A percentile compares a stretch with the other conserved stretches of the same genome.
Evolutionary conservation across 129 eudicot species (phyloP).

Genomic region (Lactuca sativa): DNA sequence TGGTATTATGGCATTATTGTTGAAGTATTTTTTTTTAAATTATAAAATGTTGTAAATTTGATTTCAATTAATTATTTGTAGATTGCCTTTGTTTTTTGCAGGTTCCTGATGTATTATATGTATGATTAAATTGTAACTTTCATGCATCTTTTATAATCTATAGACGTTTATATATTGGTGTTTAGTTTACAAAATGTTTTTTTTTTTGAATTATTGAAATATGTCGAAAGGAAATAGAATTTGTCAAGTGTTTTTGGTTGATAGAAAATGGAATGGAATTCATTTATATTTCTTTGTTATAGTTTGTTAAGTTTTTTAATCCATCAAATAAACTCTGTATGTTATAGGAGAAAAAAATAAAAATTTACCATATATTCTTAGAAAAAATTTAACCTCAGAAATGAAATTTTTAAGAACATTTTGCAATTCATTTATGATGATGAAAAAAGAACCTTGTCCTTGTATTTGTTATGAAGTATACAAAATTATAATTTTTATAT

Average conservation of each 20-base stretch:
- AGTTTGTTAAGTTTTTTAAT: background rate
- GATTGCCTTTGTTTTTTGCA: conserved; percentile 37
- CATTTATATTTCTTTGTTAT: background rate
- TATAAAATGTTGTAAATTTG: background rate
- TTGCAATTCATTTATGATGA: no score
- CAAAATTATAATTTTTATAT: no score
- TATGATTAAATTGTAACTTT: conserved; percentile 26
- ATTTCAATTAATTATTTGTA: background rate
- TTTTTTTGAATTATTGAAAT: background rate
- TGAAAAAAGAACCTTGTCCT: no score
- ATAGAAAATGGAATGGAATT: background rate
- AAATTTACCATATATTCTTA: no score
- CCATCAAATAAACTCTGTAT: no score
- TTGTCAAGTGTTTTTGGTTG: background rate
- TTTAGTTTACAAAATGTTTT: no score
- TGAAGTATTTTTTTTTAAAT: background rate
- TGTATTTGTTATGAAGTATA: no score
- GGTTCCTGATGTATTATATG: conserved; percentile 53
- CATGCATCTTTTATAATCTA: background rate
- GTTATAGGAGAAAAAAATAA: no score
- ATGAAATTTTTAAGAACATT: no score
- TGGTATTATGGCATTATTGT: background rate
- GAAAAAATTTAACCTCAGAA: no score
- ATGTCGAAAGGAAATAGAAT: background rate
- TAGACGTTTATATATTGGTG: background rate